Evolutionary conservation across 2,329 filamentous ascomycete genomes (phyloP).

Genomic region (Fusarium foetens): DNA sequence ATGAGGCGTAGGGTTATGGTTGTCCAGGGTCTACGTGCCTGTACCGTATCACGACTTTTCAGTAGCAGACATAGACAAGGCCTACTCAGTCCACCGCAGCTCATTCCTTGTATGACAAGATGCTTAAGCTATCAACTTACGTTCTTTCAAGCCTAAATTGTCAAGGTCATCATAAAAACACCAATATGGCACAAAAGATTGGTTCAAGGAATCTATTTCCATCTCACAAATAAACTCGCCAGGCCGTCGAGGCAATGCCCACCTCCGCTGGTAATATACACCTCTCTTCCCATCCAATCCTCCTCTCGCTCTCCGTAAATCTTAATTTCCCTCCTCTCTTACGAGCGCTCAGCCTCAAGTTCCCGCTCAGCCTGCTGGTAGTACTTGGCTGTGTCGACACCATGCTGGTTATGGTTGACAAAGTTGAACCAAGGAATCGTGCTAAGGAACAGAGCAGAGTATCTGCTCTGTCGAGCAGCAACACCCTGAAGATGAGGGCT

Average conservation of each 20-base stretch:
- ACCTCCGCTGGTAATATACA: conserved; percentile 44
- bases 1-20: background rate
- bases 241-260: conserved; percentile 34
- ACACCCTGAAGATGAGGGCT: conserved; percentile 94
- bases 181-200: background rate
- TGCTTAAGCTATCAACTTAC: no score
- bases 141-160: background rate
- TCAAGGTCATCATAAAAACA: background rate
- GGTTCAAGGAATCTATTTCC: conserved; percentile 39
- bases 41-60: background rate
- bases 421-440: conserved; percentile 98
- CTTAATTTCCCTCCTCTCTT: background rate
- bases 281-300: conserved; percentile 17
- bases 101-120: background rate
- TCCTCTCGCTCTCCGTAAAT: background rate
- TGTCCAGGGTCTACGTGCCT: background rate
- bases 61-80: no score
- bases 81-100: background rate
- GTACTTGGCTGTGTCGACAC: conserved; percentile 98
- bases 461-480: conserved; percentile 90
- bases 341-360: conserved; percentile 75
- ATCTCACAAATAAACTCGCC: conserved; percentile 37
- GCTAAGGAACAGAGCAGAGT: conserved; percentile 84
- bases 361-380: conserved; percentile 95
- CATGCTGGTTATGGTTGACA: conserved; percentile 95